phyloP scores from a whole-genome alignment of 1,284 basidiomycete genomes.

The Cutaneotrichosporon sp. region DNA sequence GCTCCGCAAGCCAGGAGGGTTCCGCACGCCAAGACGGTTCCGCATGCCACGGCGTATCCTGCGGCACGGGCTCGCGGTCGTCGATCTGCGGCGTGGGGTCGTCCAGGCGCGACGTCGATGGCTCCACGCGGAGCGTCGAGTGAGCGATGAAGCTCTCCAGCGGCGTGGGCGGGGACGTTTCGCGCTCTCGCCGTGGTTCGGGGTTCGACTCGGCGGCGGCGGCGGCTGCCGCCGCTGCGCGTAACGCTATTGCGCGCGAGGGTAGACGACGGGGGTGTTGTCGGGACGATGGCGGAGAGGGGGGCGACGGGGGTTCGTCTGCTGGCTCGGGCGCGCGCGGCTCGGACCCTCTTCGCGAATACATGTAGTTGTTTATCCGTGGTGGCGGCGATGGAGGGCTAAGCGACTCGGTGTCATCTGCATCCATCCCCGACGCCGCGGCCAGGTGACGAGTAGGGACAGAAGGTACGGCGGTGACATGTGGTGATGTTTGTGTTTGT shows the following conservation, averaged over 20 bases:
- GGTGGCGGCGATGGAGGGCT: slow-evolving; percentile 41
- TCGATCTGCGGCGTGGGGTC: neutral
- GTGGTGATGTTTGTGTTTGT: neutral
- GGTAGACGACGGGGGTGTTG: slow-evolving; percentile 14
- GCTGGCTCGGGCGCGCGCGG: neutral
- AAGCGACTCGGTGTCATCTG: slow-evolving; percentile 1
- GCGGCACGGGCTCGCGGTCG: neutral
- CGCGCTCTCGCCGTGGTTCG: neutral
- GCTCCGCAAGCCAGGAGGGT: neutral
- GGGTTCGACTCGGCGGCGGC: neutral
- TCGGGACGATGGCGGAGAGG: neutral
- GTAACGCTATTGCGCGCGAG: slow-evolving; percentile 22
- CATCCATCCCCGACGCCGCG: neutral
- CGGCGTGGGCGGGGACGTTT: slow-evolving; percentile 14
- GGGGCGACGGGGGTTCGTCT: neutral
- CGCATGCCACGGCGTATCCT: neutral
- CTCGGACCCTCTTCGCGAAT: slow-evolving; percentile 3
- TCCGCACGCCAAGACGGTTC: neutral
- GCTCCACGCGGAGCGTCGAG: slow-evolving; percentile 2
- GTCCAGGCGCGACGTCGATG: neutral
- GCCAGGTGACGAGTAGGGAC: too few relatives aligned
- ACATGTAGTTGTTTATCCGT: slow-evolving; percentile 33
- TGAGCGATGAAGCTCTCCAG: slow-evolving; percentile 30
- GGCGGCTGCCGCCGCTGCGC: slow-evolving; percentile 9
- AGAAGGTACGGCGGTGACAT: neutral